Evolutionary conservation across 164 flowering plant genomes (phyloP).

Genomic region (Magnolia kwangsiensis): DNA sequence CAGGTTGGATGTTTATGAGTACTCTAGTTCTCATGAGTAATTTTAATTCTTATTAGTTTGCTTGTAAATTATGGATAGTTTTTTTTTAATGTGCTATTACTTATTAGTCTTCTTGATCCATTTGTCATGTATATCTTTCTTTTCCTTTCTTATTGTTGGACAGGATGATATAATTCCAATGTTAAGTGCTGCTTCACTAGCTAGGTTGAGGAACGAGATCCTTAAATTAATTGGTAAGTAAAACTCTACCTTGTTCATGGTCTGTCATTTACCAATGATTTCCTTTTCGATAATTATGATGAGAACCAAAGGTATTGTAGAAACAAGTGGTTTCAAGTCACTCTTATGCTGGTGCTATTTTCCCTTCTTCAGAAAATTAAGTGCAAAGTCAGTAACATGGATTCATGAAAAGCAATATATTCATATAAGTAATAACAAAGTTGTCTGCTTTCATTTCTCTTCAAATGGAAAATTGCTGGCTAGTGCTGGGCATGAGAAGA

Average conservation of each 20-base stretch:
- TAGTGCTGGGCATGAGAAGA: too few relatives aligned
- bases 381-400: too few relatives aligned
- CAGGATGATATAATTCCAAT: slow-evolving; percentile 93
- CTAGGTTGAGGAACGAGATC: slow-evolving; percentile 84
- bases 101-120: neutral
- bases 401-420: too few relatives aligned
- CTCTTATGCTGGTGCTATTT: too few relatives aligned
- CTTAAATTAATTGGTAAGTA: slow-evolving; percentile 85
- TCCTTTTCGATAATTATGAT: neutral
- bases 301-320: neutral
- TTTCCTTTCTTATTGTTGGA: neutral
- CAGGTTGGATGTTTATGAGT: slow-evolving; percentile 42
- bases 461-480: too few relatives aligned
- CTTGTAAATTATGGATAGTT: neutral
- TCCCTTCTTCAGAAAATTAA: too few relatives aligned
- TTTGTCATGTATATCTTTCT: neutral
- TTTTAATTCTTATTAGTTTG: neutral
- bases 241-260: neutral
- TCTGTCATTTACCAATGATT: neutral
- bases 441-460: too few relatives aligned
- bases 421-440: too few relatives aligned
- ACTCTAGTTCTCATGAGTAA: neutral
- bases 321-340: too few relatives aligned
- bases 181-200: slow-evolving; percentile 66
- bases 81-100: neutral